Percentiles rank a stretch among this genome's conserved stretches.
phyloP scores from a whole-genome alignment of 2,329 filamentous ascomycete species.

The Grosmannia serpens region DNA sequence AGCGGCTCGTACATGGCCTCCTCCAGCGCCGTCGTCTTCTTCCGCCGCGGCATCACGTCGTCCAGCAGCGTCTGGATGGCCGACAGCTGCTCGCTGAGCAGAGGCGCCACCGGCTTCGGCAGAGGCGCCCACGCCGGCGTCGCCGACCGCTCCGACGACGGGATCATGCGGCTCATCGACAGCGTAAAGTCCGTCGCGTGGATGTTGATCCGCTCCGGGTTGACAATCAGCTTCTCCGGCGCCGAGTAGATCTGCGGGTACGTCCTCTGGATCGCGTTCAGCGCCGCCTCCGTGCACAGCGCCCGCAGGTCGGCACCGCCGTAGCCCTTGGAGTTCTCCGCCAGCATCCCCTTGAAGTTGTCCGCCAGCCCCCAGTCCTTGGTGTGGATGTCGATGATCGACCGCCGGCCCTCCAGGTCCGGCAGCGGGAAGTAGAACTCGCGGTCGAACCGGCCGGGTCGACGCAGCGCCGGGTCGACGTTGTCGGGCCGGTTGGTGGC shows the following conservation, averaged over 20 bases:
- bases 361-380: constrained; percentile 79
- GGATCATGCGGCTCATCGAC: constrained; percentile 90
- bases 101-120: constrained; percentile 66
- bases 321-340: constrained; percentile 80
- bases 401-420: constrained; percentile 63
- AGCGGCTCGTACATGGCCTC: constrained; percentile 89
- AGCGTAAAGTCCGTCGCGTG: constrained; percentile 95
- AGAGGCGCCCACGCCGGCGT: constrained; percentile 75
- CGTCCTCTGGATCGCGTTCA: constrained; percentile 90
- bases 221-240: constrained; percentile 78
- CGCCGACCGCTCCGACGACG: constrained; percentile 83
- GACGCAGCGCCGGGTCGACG: constrained; percentile 87
- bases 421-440: constrained; percentile 98
- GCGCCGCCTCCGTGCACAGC: constrained; percentile 85
- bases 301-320: constrained; percentile 91
- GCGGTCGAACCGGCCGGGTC: constrained; percentile 88
- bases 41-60: constrained; percentile 69
- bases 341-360: constrained; percentile 71
- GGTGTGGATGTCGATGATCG: constrained; percentile 92
- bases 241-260: constrained; percentile 95
- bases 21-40: constrained; percentile 78
- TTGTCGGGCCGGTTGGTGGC: constrained; percentile 97
- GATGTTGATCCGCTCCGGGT: constrained; percentile 72
- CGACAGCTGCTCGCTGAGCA: constrained; percentile 62
- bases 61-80: constrained; percentile 61